Base-by-base conservation (phyloP, 441 rosid genomes). In the Breynia disticha region DNA sequence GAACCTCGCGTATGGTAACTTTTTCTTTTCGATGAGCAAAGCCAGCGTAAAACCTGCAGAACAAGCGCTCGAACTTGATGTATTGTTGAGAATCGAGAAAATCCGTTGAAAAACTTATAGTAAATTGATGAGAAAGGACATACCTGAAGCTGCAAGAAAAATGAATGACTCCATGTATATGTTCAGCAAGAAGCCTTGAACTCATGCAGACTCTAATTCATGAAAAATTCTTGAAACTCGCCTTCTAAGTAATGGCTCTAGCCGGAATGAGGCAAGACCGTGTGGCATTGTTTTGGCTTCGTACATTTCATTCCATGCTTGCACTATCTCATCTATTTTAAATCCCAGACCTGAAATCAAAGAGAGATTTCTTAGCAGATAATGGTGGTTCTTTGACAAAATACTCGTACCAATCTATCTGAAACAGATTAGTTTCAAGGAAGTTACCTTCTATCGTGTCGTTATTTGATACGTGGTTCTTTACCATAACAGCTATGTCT, bases 261-360 rank as follows among this genome's bases (percentile, higher is more conserved):
- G 72, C 66, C 96, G 69, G 78, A 82, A 85, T 56, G 96, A 79
- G 46, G 86, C 80, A 64, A 82, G 77, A 39, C 93, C 90, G 19
- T 67, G 76, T 66, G 72, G 78, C 86, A 83, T 83, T 66, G 78
- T 83, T 63, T 80, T 83, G 38, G 90, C 95, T 68, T 85, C 96
- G 67, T 87, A 76, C 93, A 87, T 90, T 65, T 90, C 95, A 73
- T 79, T 90, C 97, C 95, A 90, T 48, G 97, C 95, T 67, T 87
- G 83, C 46, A 90, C 86, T 64, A 90, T 86, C 68, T 90, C 97
- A 54, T 86, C 91, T 58, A 81, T 84, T 74, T 78, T 84, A 76
- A 86, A 84, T 22, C 91, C 97, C 66, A 85, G 50, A 72, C 86
- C 87, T 82, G 79, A 70, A 47, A 52, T 38, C 3, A 59, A 19